These are phyloP conservation scores for Fomes fomentarius DNA, from an alignment of 1,284 basidiomycete genomes.

Conservation along the genomic window DNA sequence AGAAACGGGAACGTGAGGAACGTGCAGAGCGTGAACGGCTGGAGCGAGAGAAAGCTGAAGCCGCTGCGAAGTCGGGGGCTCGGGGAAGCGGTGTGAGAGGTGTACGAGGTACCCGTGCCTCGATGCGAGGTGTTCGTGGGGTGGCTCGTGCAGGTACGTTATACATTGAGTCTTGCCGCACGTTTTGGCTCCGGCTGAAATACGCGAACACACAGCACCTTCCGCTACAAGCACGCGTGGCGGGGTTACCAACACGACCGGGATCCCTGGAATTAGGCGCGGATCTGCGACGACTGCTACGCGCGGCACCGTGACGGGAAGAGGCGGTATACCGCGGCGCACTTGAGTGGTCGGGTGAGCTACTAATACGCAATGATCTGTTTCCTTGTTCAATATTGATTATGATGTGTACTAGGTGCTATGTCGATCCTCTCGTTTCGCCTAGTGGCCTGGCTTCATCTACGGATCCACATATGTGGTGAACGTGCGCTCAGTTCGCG, in stretches of 20 bases:
- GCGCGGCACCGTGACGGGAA: conserved; percentile 8
- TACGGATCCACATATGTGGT: too few relatives aligned
- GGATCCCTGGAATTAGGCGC: conserved; percentile 11
- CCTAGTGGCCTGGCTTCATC: too few relatives aligned
- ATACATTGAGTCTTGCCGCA: neutral
- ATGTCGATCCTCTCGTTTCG: too few relatives aligned
- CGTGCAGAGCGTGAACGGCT: conserved; percentile 25
- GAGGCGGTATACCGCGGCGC: conserved; percentile 15
- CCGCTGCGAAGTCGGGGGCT: conserved; percentile 15
- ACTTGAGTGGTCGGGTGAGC: too few relatives aligned
- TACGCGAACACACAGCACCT: neutral
- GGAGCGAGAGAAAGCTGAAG: conserved; percentile 29
- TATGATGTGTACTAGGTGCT: too few relatives aligned
- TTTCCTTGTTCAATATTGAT: too few relatives aligned
- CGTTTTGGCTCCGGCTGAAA: neutral
- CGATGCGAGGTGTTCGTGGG: conserved; percentile 34
- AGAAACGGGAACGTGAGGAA: conserved; percentile 1
- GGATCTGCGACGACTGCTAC: conserved; percentile 9
- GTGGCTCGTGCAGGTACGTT: conserved; percentile 14
- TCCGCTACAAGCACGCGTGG: conserved; percentile 11
- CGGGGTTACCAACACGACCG: conserved; percentile 3
- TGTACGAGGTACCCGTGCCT: conserved; percentile 42
- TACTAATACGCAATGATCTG: too few relatives aligned
- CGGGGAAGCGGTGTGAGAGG: conserved; percentile 40
- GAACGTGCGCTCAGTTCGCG: too few relatives aligned